phyloP scores from a whole-genome alignment of 352 stramenopile genomes.

The Pythium utonaiense region DNA sequence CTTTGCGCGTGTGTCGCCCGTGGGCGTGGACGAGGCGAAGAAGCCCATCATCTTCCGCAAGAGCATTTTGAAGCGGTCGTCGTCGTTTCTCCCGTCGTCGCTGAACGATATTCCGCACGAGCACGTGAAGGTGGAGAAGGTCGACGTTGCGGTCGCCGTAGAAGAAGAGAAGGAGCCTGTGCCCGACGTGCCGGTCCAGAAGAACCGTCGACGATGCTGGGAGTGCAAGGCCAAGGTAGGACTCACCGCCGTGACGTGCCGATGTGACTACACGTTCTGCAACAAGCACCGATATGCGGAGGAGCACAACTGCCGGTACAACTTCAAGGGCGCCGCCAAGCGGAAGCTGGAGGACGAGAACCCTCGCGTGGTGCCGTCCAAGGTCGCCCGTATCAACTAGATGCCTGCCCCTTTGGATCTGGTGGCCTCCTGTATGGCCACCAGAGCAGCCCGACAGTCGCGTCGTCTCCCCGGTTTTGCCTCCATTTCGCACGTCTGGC shows the following conservation, averaged over 20 bases:
- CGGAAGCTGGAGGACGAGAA: constrained; percentile 82
- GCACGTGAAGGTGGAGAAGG: constrained; percentile 16
- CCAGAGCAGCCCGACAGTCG: not conserved
- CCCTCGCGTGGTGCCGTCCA: constrained; percentile 68
- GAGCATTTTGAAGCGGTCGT: constrained; percentile 70
- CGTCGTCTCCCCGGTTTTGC: constrained; percentile 17
- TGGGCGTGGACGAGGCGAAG: constrained; percentile 49
- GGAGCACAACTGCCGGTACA: constrained; percentile 84
- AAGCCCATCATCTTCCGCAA: constrained; percentile 52
- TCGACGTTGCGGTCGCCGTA: constrained; percentile 1
- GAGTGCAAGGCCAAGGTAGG: constrained; percentile 85
- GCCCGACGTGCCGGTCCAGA: constrained; percentile 50
- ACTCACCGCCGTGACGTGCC: constrained; percentile 82
- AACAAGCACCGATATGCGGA: constrained; percentile 88
- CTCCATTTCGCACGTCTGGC: not conserved
- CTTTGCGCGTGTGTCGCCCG: constrained; percentile 39
- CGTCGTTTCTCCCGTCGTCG: constrained; percentile 37
- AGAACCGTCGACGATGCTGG: constrained; percentile 88
- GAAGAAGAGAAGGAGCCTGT: constrained; percentile 12
- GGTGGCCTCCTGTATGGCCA: not conserved
- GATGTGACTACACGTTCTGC: constrained; percentile 90
- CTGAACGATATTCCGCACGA: constrained; percentile 12
- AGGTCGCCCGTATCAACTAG: constrained; percentile 87
- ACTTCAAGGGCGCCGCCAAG: constrained; percentile 85
- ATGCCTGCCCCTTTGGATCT: not conserved